These are phyloP conservation scores for Xylaria curta DNA, from an alignment of 495 filamentous ascomycete species.

Conservation along the genomic window DNA sequence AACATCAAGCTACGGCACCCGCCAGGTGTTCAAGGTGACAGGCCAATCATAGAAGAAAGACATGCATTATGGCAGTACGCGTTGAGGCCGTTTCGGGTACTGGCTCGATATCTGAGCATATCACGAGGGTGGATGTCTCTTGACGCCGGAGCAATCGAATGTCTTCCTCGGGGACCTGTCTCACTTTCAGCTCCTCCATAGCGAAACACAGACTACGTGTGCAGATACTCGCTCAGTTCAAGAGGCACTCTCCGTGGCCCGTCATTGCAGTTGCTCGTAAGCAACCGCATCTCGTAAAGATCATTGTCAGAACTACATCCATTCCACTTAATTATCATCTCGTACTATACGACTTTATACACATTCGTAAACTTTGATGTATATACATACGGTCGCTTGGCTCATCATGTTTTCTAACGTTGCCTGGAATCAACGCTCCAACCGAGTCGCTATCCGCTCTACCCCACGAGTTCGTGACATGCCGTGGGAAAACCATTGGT, in stretches of 20 bases:
- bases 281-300: neutral
- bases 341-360: slow-evolving; percentile 37
- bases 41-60: neutral
- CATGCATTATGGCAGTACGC: neutral
- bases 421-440: slow-evolving; percentile 1
- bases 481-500: neutral
- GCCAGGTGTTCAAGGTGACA: neutral
- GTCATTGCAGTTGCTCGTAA: neutral
- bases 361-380: slow-evolving; percentile 33
- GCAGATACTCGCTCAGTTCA: neutral
- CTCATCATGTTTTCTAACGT: slow-evolving; percentile 15
- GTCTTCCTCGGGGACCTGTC: neutral
- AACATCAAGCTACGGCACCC: neutral
- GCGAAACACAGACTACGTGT: neutral
- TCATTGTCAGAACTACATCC: slow-evolving; percentile 16
- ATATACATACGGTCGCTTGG: slow-evolving; percentile 28
- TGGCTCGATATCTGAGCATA: too few species aligned
- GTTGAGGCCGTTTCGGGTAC: too few species aligned
- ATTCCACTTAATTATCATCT: slow-evolving; percentile 25
- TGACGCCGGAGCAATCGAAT: neutral
- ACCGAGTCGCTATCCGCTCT: neutral
- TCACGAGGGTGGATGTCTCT: slow-evolving; percentile 2
- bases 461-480: slow-evolving; percentile 14
- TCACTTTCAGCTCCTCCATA: slow-evolving; percentile 4
- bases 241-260: neutral